A percentile compares a stretch with the other conserved stretches of the same genome.
Evolutionary conservation across 169 alveolate genomes (phyloP).

Genomic region (Plasmodium ovale): DNA sequence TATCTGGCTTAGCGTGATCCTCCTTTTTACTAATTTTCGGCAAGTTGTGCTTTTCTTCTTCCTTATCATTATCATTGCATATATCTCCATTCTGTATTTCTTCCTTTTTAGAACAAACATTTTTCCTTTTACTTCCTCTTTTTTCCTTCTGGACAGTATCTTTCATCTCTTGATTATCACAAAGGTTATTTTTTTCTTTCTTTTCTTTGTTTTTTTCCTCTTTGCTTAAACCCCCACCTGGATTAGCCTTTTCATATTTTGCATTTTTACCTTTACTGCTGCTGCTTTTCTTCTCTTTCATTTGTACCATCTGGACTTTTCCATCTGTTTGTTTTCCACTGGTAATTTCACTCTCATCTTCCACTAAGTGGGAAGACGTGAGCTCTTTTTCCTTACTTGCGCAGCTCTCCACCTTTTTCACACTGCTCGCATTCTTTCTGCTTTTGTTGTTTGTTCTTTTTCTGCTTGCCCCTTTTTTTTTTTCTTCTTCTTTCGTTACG

Average conservation of each 20-base stretch:
- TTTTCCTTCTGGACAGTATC: neutral
- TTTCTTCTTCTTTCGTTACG: neutral
- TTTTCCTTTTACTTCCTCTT: neutral
- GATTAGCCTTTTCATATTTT: neutral
- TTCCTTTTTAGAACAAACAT: neutral
- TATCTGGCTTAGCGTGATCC: neutral
- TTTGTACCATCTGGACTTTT: neutral
- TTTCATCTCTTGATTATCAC: neutral
- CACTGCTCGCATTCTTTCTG: neutral
- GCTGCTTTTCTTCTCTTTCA: neutral
- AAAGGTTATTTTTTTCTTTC: neutral
- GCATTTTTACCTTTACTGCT: neutral
- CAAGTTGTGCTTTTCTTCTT: conserved; percentile 1
- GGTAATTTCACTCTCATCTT: neutral
- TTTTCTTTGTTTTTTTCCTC: neutral
- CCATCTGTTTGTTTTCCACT: neutral
- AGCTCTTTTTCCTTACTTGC: neutral
- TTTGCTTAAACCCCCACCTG: neutral
- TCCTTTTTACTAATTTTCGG: neutral
- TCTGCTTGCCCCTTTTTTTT: neutral
- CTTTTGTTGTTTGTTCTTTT: conserved; percentile 4
- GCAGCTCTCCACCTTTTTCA: neutral
- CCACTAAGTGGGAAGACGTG: neutral
- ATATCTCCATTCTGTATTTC: neutral
- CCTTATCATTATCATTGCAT: neutral